These are phyloP conservation scores for Coemansia sp. DNA, from an alignment of 192 early-diverging fungal genomes.

Conservation along the genomic window DNA sequence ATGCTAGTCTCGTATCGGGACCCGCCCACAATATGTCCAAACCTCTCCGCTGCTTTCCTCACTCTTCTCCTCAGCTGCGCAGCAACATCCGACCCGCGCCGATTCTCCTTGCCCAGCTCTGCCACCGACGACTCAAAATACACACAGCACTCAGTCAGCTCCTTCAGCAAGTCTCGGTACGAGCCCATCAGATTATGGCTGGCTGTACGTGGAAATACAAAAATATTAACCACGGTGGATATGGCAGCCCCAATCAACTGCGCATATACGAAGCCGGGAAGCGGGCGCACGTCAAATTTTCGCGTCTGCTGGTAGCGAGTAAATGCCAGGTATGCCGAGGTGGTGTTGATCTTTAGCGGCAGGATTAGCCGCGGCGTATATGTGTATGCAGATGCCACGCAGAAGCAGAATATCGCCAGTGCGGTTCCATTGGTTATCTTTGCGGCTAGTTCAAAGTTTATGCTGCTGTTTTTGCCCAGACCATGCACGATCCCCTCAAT, in stretches of 20 bases:
- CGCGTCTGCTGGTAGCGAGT: slow-evolving; percentile 14
- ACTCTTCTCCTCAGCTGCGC: background rate
- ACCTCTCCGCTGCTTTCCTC: slow-evolving; percentile 11
- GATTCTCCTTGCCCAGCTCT: slow-evolving; percentile 14
- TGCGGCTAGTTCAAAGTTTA: slow-evolving; percentile 25
- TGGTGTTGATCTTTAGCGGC: slow-evolving; percentile 37
- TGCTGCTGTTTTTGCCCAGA: background rate
- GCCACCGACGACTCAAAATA: slow-evolving; percentile 20
- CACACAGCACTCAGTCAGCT: slow-evolving; percentile 32
- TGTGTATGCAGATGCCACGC: slow-evolving; percentile 18
- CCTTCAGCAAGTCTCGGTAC: slow-evolving; percentile 12
- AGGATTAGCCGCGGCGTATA: slow-evolving; percentile 28
- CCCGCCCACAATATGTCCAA: slow-evolving; percentile 38
- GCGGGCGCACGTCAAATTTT: slow-evolving; percentile 13
- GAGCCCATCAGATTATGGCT: slow-evolving; percentile 29
- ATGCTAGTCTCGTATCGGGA: slow-evolving; percentile 39
- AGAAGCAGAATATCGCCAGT: slow-evolving; percentile 31
- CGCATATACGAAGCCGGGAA: slow-evolving; percentile 32
- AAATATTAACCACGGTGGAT: slow-evolving; percentile 37
- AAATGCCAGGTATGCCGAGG: slow-evolving; percentile 19
- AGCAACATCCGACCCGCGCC: slow-evolving; percentile 7
- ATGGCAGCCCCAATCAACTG: slow-evolving; percentile 37
- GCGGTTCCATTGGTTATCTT: slow-evolving; percentile 17
- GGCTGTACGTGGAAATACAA: slow-evolving; percentile 40
- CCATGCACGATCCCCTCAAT: slow-evolving; percentile 22